Evolutionary conservation across 352 stramenopile species (phyloP).

Genomic region (Phytophthora brassicae): DNA sequence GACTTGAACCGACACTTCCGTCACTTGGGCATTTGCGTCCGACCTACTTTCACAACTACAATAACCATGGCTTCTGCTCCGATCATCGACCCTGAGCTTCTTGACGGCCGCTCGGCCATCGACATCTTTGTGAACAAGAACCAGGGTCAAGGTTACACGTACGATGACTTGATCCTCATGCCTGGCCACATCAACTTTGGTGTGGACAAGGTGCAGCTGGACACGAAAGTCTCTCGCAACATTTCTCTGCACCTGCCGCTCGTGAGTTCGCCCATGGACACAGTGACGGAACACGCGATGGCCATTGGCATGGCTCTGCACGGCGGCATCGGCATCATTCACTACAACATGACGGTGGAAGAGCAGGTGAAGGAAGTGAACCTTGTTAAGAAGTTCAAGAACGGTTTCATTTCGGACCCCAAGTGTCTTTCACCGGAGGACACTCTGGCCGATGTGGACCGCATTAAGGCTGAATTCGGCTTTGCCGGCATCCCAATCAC

Average conservation of each 20-base stretch:
- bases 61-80: conserved; percentile 6
- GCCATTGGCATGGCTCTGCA: conserved; percentile 99
- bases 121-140: conserved; percentile 90
- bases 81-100: conserved; percentile 51
- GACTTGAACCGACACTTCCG: conserved; percentile 32
- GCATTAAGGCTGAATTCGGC: conserved; percentile 94
- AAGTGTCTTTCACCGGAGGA: conserved; percentile 95
- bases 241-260: conserved; percentile 96
- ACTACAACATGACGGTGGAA: conserved; percentile 99
- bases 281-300: conserved; percentile 99
- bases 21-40: conserved; percentile 45
- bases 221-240: conserved; percentile 92
- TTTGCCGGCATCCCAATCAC: conserved; percentile 99
- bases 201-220: conserved; percentile 90
- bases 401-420: conserved; percentile 99
- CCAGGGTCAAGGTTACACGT: conserved; percentile 80
- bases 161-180: conserved; percentile 83
- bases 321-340: conserved; percentile 99
- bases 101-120: conserved; percentile 74
- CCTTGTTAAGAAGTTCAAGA: conserved; percentile 99
- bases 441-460: conserved; percentile 95
- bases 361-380: conserved; percentile 95
- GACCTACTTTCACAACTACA: background rate
- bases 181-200: conserved; percentile 77
- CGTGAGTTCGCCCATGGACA: conserved; percentile 99